These are phyloP conservation scores for Penicillium flavigenum DNA, from an alignment of 495 filamentous ascomycete species.

Conservation along the genomic window DNA sequence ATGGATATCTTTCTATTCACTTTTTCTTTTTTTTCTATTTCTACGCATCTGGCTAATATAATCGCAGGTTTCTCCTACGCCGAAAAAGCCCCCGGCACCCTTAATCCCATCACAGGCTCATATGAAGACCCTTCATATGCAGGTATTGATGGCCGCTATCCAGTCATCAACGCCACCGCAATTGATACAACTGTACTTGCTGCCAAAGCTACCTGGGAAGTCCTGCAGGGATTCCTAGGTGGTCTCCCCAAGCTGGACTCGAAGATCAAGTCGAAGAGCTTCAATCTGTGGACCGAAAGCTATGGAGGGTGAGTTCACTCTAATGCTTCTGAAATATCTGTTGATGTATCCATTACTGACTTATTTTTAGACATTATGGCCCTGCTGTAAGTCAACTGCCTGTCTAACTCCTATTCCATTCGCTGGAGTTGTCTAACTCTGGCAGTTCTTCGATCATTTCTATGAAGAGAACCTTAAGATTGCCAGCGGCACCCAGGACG, in stretches of 20 bases:
- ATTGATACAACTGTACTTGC: constrained; percentile 55
- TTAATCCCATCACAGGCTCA: constrained; percentile 46
- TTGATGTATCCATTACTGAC: constrained; percentile 13
- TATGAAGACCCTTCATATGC: constrained; percentile 43
- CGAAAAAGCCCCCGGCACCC: constrained; percentile 38
- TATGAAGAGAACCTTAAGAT: constrained; percentile 59
- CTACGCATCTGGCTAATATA: background rate
- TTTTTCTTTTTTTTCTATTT: background rate
- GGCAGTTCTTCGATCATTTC: constrained; percentile 53
- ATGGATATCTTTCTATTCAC: constrained; percentile 5
- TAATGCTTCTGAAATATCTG: constrained; percentile 7
- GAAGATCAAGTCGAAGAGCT: constrained; percentile 52
- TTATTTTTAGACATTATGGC: constrained; percentile 44
- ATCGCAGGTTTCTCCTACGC: constrained; percentile 54
- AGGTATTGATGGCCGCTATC: constrained; percentile 49
- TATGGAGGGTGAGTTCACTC: constrained; percentile 62
- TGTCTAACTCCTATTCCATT: constrained; percentile 38
- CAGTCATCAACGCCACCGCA: constrained; percentile 46
- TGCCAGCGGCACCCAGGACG: constrained; percentile 40
- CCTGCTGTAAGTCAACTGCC: constrained; percentile 41
- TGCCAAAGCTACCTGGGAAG: constrained; percentile 56
- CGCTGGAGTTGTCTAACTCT: constrained; percentile 19
- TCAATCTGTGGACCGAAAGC: constrained; percentile 53
- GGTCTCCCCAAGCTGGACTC: constrained; percentile 49
- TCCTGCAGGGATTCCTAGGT: constrained; percentile 56